Evolutionary conservation across 1,284 basidiomycete species (phyloP), one percentile per base, ranked within the genome.

Genomic region (Wolfiporia cocos): DNA sequence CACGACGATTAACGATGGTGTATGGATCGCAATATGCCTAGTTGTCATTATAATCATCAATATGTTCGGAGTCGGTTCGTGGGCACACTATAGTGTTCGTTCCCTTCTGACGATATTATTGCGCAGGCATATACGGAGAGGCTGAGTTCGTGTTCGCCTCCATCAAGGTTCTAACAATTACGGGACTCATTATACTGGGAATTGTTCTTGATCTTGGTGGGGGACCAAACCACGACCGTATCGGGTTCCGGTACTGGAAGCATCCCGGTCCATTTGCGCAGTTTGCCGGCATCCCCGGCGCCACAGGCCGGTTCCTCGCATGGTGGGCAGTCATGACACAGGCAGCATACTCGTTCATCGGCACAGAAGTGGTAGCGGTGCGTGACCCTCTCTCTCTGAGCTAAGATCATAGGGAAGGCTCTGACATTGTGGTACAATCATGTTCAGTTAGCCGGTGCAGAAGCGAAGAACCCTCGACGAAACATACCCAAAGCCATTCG

Each of bases 321-420:
- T 74, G 89, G 51, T 63, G 86, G 39, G 69, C 66, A 42, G 78
- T 81, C 17, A 62, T 90, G 34, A 76, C 88, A 15, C 84, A 88
- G 57, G 86, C 89, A 10, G 84, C 81, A 2, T 92, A 89, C 70
- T 88, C 86, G 2, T 87, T 83, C 70, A 78, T 86, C 55, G 87
- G 84, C 26, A 83, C 90, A 65, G 90, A 93, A 55, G 71, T 91
- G 46, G 81, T 92, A 36, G 84, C 84, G 6, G 77, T 87, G 68
- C 83, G 47, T 61, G 77, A 11, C 32, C 7, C 50, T 54, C 35
- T 2, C 37, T 7, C n/a, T 2, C 30, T 18, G 19, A n/a, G n/a
- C n/a, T n/a, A n/a, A n/a, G n/a, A n/a, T n/a, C n/a, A n/a, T n/a
- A n/a, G n/a, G n/a, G n/a, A n/a, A n/a, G n/a, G n/a, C n/a, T n/a